phyloP scores from a whole-genome alignment of 257 asterid genomes.

The Penstemon barbatus region DNA sequence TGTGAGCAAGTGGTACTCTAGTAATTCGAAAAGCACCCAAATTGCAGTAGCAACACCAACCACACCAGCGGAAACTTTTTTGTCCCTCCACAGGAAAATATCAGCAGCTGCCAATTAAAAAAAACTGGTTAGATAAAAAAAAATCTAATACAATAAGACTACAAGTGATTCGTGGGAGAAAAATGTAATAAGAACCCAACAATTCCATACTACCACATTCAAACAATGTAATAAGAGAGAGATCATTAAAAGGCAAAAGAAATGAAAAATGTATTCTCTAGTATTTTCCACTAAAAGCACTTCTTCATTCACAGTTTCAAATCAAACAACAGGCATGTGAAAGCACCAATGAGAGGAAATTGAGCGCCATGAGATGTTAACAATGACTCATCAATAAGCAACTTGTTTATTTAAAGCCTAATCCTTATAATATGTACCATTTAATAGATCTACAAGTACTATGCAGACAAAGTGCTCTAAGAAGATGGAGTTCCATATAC shows the following conservation, averaged over 20 bases:
- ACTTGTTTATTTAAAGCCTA: too few species aligned
- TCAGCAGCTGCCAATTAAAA: slow-evolving; percentile 72
- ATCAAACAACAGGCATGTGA: neutral
- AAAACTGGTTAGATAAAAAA: neutral
- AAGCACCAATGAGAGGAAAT: too few species aligned
- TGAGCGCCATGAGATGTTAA: too few species aligned
- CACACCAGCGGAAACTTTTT: slow-evolving; percentile 73
- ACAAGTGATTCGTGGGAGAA: neutral
- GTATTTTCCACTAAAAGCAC: too few species aligned
- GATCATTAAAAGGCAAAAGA: too few species aligned
- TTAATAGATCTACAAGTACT: neutral
- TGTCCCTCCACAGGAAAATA: slow-evolving; percentile 90
- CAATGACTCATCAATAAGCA: too few species aligned
- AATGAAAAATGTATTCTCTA: too few species aligned
- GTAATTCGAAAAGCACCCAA: slow-evolving; percentile 92
- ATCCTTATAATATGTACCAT: too few species aligned
- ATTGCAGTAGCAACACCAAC: slow-evolving; percentile 77
- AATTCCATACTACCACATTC: neutral
- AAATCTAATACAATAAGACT: too few species aligned
- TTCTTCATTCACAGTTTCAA: neutral
- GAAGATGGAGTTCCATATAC: neutral
- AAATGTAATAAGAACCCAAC: neutral
- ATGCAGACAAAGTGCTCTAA: neutral
- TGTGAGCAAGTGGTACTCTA: slow-evolving; percentile 80
- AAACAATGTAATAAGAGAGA: neutral